These are phyloP conservation scores for Hirschioporus abietinus DNA, from an alignment of 768 basidiomycete genomes.

Conservation along the genomic window DNA sequence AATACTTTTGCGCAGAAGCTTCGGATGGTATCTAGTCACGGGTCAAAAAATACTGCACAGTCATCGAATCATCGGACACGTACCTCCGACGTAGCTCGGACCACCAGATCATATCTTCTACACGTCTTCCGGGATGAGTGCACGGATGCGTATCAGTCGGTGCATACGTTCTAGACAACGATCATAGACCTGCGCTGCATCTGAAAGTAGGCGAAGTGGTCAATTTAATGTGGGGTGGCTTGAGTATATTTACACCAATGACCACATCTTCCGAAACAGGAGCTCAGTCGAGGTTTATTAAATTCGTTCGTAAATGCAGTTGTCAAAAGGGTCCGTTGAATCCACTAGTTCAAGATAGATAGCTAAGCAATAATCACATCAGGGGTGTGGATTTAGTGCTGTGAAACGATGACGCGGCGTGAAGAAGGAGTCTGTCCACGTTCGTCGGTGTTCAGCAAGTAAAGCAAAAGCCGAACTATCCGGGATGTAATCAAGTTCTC, in stretches of 20 bases:
- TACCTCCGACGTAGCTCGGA: neutral
- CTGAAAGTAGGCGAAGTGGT: no score
- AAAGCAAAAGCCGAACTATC: neutral
- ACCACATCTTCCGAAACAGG: no score
- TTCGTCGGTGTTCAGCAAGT: neutral
- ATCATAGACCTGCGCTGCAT: neutral
- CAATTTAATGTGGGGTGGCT: no score
- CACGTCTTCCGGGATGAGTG: neutral
- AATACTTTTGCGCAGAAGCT: no score
- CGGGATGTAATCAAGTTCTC: neutral
- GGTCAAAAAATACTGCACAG: neutral
- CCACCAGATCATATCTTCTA: neutral
- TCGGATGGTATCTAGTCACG: no score
- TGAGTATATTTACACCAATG: no score
- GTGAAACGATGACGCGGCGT: neutral
- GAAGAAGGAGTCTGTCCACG: neutral
- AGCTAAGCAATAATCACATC: no score
- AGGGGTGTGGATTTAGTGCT: neutral
- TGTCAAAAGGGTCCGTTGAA: no score
- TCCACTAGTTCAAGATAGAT: no score
- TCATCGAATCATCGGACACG: neutral
- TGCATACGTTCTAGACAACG: neutral
- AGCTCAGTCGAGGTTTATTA: no score
- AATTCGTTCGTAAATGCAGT: no score
- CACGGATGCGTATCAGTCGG: neutral